Evolutionary conservation across 768 basidiomycete species (phyloP).

Genomic region (Heimioporus sp.): DNA sequence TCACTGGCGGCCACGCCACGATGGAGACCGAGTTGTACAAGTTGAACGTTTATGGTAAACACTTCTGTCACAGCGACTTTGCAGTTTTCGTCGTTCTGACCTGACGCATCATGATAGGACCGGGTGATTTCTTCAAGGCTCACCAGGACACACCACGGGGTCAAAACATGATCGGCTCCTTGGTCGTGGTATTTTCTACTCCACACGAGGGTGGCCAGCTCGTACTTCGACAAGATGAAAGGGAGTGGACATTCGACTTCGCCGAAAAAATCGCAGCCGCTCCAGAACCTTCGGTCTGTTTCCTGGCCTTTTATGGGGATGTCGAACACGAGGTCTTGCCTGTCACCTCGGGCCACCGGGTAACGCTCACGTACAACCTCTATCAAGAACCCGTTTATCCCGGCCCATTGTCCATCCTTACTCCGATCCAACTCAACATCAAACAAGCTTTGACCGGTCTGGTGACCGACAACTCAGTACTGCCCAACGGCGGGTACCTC

Average conservation of each 20-base stretch:
- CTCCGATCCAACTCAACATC: neutral
- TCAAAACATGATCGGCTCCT: conserved; percentile 48
- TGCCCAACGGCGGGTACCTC: conserved; percentile 7
- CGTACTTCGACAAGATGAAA: too few species aligned
- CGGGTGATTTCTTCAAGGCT: conserved; percentile 8
- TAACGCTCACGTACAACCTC: conserved; percentile 47
- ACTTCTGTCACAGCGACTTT: neutral
- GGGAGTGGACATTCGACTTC: conserved; percentile 4
- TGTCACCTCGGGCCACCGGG: conserved; percentile 40
- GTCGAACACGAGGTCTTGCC: conserved; percentile 45
- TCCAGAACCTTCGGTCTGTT: conserved; percentile 24
- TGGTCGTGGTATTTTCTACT: conserved; percentile 50
- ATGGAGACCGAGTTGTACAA: conserved; percentile 39
- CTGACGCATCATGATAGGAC: neutral
- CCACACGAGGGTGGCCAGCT: conserved; percentile 12
- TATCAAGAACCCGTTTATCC: neutral
- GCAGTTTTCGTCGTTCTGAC: neutral
- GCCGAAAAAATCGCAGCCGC: neutral
- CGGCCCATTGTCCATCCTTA: neutral
- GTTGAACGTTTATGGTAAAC: conserved; percentile 48
- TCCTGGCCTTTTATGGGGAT: conserved; percentile 43
- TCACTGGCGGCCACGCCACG: conserved; percentile 16
- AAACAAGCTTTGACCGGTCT: neutral
- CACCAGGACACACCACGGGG: conserved; percentile 36
- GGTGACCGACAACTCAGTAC: neutral